Evolutionary conservation across 345 rosid species (phyloP), one percentile per base, ranked within the genome.

Genomic region (Atalantia buxifolia): DNA sequence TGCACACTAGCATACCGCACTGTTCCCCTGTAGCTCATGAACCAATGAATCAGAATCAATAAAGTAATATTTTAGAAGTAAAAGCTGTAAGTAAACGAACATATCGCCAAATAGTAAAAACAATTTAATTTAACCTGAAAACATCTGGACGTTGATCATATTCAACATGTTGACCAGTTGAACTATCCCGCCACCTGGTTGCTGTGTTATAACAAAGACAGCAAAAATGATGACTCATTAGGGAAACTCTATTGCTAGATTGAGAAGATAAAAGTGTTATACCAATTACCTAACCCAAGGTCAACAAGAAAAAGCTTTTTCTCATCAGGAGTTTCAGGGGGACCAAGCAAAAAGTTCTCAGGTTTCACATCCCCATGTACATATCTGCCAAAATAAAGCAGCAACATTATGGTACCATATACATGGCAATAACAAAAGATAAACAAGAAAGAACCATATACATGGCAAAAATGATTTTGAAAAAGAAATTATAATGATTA

Each of bases 101-200:
- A 4, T 3, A 27, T 42, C 31, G 18, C 50, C 28, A 28, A 50
- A 40, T 55, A 40, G 31, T 4, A 31, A 76, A 35, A 10, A 2
- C 31, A 74, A 27, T 12, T 21, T 27, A 22, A 69, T 25, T 74
- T 74, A 72, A 91, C 99, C 99, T 92, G 83, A 96, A 96, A 78
- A 96, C 97, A 90, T 96, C 98, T 18, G 97, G 99, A 42, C 98
- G 97, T 79, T 96, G 99, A 85, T 96, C 99, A 86, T 96, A 96
- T 66, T 96, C 99, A 78, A 96, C 95, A 83, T 94, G 99, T 60
- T 80, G 87, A 69, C 98, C 97, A 66, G 90, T 92, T 69, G 93
- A 82, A 83, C 70, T 84, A 87, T 96, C 98, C 13, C 88, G 90
- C 99, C 99, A 96, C 87, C 81, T 90, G 59, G 94, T 87, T 74